Percentiles rank a stretch among this genome's conserved stretches.
Evolutionary conservation across 345 rosid species (phyloP).

Genomic region (Euphorbia lathyris): DNA sequence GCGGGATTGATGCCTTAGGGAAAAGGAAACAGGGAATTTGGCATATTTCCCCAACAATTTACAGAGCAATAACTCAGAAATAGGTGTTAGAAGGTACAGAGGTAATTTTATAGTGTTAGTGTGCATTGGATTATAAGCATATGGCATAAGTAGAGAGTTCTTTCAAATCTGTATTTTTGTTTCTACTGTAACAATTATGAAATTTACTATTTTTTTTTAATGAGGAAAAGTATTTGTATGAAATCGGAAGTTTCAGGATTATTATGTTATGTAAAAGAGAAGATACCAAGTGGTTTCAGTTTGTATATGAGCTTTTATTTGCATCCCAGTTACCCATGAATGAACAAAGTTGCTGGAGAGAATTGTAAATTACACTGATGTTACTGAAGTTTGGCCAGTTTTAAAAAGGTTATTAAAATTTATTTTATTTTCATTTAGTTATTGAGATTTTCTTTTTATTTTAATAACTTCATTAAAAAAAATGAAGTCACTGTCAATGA

Average conservation of each 20-base stretch:
- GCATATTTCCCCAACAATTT: neutral
- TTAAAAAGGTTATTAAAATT: too few species aligned
- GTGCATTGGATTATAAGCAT: conserved; percentile 8
- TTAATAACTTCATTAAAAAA: too few species aligned
- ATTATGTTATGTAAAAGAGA: too few species aligned
- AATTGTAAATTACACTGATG: too few species aligned
- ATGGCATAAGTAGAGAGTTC: neutral
- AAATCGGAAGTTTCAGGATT: neutral
- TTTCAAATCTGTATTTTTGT: neutral
- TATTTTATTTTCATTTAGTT: too few species aligned
- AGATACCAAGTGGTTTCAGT: neutral
- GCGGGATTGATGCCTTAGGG: conserved; percentile 1
- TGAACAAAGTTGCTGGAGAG: too few species aligned
- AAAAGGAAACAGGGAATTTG: neutral
- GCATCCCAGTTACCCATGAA: too few species aligned
- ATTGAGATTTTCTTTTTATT: too few species aligned
- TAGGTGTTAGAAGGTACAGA: conserved; percentile 11
- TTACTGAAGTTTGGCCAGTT: too few species aligned
- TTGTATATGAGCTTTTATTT: neutral
- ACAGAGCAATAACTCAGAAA: conserved; percentile 2
- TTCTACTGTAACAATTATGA: neutral
- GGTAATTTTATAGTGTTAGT: too few species aligned
- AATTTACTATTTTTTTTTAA: conserved; percentile 1
- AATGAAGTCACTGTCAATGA: too few species aligned
- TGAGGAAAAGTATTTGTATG: neutral